Base-by-base conservation (phyloP, 345 rosid genomes). In the Firmiana major region DNA sequence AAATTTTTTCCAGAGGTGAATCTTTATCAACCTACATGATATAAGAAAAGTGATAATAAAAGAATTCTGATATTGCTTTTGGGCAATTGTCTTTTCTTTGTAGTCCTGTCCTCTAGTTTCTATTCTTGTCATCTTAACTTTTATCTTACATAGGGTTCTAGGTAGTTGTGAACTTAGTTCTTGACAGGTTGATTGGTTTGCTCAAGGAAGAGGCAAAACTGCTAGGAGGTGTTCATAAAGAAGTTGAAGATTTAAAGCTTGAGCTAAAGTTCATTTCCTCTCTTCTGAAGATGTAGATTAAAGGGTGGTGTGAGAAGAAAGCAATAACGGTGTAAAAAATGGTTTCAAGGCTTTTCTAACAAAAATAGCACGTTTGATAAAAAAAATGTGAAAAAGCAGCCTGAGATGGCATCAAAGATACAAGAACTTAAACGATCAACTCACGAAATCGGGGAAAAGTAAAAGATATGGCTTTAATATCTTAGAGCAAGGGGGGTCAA, bases 281-380 rank as follows among this genome's bases (percentile, higher is more conserved):
- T 16, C 74, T 73, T 46, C 71, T 78, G 0, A 59, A 51, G 65
- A 74, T 57, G 79, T 79, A 36, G 76, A 81, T 15, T 38, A 45
- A 16, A 81, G 72, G 59, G 24, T 13, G 13, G 10, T 1, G 2
- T 4, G 4, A 34, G 36, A 34, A 34, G 36, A 34, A 34, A 34
- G 36, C 36, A 34, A 34, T 34, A 34, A 34, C 0, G 24, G 78
- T 7, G 1, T 78, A 13, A 63, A 46, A 43, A 31, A 12, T 60
- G 68, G 60, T 4, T 7, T 51, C 16, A 31, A 46, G 6, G n/a
- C 28, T 34, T 17, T 19, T 2, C 45, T 71, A 17, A 0, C 1
- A 0, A 73, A 66, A 45, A 26, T 66, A 1, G 3, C 54, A 17
- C 5, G 16, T 17, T 17, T 19, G 36, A 51, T 65, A 5, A 38